Evolutionary conservation across 306 rosid genomes (phyloP).

Genomic region (Elaeagnus macrophylla): DNA sequence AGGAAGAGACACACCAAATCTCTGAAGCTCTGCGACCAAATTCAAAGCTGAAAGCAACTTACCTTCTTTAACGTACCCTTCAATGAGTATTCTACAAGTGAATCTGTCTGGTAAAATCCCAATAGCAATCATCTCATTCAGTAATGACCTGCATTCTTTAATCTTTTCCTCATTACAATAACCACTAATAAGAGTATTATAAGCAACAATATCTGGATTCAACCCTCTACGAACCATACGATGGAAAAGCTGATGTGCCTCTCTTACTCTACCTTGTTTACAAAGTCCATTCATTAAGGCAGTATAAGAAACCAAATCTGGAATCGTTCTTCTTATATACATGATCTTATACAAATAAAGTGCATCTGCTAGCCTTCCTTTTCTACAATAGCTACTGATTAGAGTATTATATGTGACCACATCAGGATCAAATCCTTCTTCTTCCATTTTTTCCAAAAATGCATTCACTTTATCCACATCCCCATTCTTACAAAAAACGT

Average conservation of each 20-base stretch:
- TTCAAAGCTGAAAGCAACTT: conserved; percentile 64
- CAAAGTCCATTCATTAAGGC: conserved; percentile 85
- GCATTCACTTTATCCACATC: conserved; percentile 60
- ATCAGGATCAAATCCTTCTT: conserved; percentile 84
- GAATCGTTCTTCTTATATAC: conserved; percentile 65
- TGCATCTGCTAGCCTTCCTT: conserved; percentile 66
- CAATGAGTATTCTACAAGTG: conserved; percentile 50
- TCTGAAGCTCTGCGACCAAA: conserved; percentile 61
- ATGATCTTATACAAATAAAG: conserved; percentile 69
- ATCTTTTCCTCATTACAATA: conserved; percentile 57
- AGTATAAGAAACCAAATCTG: conserved; percentile 64
- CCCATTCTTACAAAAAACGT: conserved; percentile 58
- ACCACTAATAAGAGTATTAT: conserved; percentile 64
- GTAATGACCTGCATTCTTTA: conserved; percentile 41
- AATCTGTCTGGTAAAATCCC: conserved; percentile 49
- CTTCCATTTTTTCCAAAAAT: conserved; percentile 84
- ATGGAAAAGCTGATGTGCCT: conserved; percentile 91
- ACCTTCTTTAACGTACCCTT: conserved; percentile 61
- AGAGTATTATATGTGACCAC: conserved; percentile 70
- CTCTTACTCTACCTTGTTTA: conserved; percentile 48
- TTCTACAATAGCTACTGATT: conserved; percentile 63
- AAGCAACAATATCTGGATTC: conserved; percentile 47
- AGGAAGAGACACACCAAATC: conserved; percentile 36
- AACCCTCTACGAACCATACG: conserved; percentile 68
- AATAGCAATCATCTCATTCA: conserved; percentile 58